Conservation (phyloP, 768 basidiomycete genomes). For the Russula emetica region DNA sequence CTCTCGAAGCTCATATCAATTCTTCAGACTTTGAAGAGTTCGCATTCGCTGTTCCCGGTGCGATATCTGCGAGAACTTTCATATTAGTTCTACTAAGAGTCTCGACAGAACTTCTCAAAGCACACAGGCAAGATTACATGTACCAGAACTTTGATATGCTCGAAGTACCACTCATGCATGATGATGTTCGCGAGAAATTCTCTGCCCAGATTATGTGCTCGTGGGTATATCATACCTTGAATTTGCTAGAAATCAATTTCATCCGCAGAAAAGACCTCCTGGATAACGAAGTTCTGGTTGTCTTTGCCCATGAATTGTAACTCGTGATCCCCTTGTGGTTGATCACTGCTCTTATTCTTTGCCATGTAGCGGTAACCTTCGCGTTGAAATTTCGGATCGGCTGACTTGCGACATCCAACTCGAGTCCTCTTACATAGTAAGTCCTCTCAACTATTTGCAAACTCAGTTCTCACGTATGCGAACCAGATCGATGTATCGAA, state of each 20-base stretch:
- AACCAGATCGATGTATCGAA: slow-evolving; percentile 80
- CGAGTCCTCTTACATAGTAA: slow-evolving; percentile 82
- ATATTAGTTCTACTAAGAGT: neutral
- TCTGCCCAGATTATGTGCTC: slow-evolving; percentile 84
- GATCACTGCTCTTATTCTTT: slow-evolving; percentile 4
- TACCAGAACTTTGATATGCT: slow-evolving; percentile 74
- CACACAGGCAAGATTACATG: slow-evolving; percentile 80
- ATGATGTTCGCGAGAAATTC: slow-evolving; percentile 66
- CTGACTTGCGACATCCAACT: slow-evolving; percentile 66
- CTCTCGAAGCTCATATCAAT: neutral
- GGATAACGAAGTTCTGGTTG: slow-evolving; percentile 67
- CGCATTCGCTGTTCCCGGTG: slow-evolving; percentile 66
- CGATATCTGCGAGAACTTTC: slow-evolving; percentile 9
- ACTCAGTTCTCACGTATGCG: neutral
- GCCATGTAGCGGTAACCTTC: slow-evolving; percentile 71
- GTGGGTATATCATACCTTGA: slow-evolving; percentile 46
- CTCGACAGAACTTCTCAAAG: slow-evolving; percentile 72
- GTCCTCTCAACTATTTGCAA: slow-evolving; percentile 19
- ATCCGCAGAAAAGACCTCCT: slow-evolving; percentile 66
- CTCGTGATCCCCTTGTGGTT: neutral
- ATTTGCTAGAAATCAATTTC: neutral
- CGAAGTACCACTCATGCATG: slow-evolving; percentile 68
- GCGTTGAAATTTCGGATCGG: slow-evolving; percentile 74
- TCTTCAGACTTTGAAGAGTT: slow-evolving; percentile 55
- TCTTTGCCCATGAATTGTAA: slow-evolving; percentile 95